Conservation (phyloP, 257 asterid species). For the Solanum chiquidenum region DNA sequence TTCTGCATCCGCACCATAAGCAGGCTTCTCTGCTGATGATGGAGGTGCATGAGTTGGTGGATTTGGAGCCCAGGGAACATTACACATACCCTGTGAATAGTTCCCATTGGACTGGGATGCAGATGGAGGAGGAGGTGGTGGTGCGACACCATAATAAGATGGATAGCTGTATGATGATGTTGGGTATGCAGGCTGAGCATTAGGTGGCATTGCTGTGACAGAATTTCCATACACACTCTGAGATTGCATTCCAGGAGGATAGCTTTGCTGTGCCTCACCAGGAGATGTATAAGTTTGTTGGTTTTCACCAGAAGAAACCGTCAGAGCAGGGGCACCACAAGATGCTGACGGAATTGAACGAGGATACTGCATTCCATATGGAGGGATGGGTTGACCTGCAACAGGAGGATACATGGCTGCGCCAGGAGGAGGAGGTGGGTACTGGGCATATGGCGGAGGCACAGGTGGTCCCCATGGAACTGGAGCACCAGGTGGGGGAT, state of each 20-base stretch:
- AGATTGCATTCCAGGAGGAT: conserved; percentile 73
- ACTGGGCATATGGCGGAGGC: conserved; percentile 47
- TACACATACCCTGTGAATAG: conserved; percentile 47
- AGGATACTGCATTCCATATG: conserved; percentile 61
- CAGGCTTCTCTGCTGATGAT: conserved; percentile 48
- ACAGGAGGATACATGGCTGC: conserved; percentile 50
- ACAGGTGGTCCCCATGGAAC: conserved; percentile 77
- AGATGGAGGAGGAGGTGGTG: conserved; percentile 62
- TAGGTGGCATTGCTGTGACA: conserved; percentile 42
- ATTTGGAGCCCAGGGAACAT: conserved; percentile 78
- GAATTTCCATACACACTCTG: conserved; percentile 46
- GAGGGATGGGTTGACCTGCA: conserved; percentile 47
- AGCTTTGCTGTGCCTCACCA: conserved; percentile 59
- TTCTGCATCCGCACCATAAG: conserved; percentile 48
- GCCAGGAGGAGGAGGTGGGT: conserved; percentile 88
- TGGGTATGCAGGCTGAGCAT: conserved; percentile 43
- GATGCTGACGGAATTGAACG: conserved; percentile 55
- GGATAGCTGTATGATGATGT: conserved; percentile 53
- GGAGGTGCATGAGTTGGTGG: conserved; percentile 52
- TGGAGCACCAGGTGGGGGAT: conserved; percentile 27
- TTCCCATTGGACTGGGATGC: conserved; percentile 39
- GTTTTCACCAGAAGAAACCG: conserved; percentile 48
- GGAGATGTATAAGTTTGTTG: conserved; percentile 49
- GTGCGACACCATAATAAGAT: conserved; percentile 42
- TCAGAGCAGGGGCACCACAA: conserved; percentile 32